Base-by-base conservation (phyloP, 1,139 yeast species). In the Trichomonascaceae sp. region DNA sequence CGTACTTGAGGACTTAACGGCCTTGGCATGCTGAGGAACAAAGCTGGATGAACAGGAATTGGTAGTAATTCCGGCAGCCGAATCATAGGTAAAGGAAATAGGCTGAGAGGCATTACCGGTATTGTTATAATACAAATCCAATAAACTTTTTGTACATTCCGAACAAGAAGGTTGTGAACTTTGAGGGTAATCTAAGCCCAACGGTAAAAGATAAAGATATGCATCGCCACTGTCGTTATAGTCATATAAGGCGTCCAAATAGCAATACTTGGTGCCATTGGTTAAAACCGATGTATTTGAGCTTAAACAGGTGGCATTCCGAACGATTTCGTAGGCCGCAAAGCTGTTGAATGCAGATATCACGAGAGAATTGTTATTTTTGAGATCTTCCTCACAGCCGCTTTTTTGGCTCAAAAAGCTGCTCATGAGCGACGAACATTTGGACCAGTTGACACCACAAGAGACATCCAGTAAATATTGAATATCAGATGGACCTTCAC, bases 141-240 rank as follows among this genome's bases (percentile, higher is more conserved):
- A 62, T 48, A 67, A 55, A 12, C 57, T 47, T 43, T 55, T 51
- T 17, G 66, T 62, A 53, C 72, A 68, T 9, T 49, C 46, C 2
- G 65, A 56, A 54, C 72, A 68, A 3, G 65, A 52, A 0, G 69
- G 65, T 3, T 43, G 45, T 47, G 53, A 32, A 50, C 51, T 51
- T 45, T 57, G 57, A 1, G 71, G 70, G 48, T 59, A 61, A 2
- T 58, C 50, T 12, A 58, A 57, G 7, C 69, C 72, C 20, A 67
- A 59, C 7, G 71, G 70, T 48, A 68, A 57, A 20, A 63, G 61
- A 51, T 67, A 68, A 39, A 68, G 60, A 52, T 63, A 67, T n/a
- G 68, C 66, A 50, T 68, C 70, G n/a, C 57, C 56, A 6, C 60
- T 45, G 32, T 60, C 57, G 41, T 55, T 54, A 19, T 55, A 47